phyloP scores from a whole-genome alignment of 2,329 filamentous ascomycete species.

The Apiospora koreana region DNA sequence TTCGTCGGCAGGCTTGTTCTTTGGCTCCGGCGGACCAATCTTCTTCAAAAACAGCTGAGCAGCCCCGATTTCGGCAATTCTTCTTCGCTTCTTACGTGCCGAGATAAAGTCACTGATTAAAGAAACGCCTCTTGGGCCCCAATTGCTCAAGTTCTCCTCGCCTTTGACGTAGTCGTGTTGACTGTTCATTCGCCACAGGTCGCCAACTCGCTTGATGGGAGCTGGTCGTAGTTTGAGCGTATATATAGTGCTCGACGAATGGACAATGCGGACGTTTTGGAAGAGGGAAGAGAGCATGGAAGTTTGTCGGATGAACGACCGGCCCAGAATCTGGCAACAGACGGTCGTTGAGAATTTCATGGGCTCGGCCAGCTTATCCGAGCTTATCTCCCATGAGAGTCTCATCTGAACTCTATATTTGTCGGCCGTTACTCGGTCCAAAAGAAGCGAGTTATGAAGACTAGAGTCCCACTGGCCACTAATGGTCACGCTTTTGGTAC shows the following conservation, averaged over 20 bases:
- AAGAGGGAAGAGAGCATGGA: conserved; percentile 87
- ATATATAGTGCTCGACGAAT: conserved; percentile 84
- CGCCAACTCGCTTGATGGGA: conserved; percentile 86
- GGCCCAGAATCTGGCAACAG: conserved; percentile 79
- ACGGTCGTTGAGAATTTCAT: conserved; percentile 85
- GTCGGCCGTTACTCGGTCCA: conserved; percentile 92
- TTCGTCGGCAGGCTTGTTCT: conserved; percentile 33
- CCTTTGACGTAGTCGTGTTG: conserved; percentile 95
- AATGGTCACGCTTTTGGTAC: conserved; percentile 82
- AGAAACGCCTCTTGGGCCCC: conserved; percentile 87
- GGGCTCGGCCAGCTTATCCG: conserved; percentile 79
- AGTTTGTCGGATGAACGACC: conserved; percentile 81
- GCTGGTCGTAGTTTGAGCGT: conserved; percentile 83
- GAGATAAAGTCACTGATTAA: conserved; percentile 85
- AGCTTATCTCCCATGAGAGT: conserved; percentile 82
- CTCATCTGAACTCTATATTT: conserved; percentile 90
- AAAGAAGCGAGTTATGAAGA: conserved; percentile 83
- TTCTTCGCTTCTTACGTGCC: conserved; percentile 70
- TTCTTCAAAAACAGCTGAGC: conserved; percentile 67
- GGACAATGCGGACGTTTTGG: conserved; percentile 81
- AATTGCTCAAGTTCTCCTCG: conserved; percentile 81
- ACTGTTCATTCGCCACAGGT: conserved; percentile 96
- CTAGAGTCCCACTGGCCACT: conserved; percentile 97
- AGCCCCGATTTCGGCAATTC: conserved; percentile 78
- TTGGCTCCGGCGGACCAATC: conserved; percentile 51